These are phyloP conservation scores for Dactylonectria macrodidyma DNA, from an alignment of 2,329 filamentous ascomycete species.

Conservation along the genomic window DNA sequence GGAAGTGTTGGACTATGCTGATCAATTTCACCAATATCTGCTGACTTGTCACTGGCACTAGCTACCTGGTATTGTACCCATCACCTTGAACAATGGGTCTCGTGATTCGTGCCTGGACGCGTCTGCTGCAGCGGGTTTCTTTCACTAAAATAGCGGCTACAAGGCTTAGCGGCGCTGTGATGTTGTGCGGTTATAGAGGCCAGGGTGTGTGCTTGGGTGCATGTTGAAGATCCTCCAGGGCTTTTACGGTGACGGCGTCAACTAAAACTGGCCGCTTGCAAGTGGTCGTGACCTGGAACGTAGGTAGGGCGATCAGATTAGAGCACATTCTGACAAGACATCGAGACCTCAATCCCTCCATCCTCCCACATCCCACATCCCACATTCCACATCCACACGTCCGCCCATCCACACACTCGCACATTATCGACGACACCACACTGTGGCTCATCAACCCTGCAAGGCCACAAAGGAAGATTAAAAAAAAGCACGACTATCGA, in stretches of 20 bases:
- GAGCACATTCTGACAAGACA: conserved; percentile 7
- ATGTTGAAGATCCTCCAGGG: not conserved
- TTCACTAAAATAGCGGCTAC: not conserved
- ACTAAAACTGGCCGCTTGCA: not conserved
- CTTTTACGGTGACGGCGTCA: not conserved
- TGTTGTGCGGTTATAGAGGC: not conserved
- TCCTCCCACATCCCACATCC: conserved; percentile 27
- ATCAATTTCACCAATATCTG: not conserved
- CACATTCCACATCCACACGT: conserved; percentile 17
- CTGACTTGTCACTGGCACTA: too few relatives aligned
- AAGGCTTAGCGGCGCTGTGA: not conserved
- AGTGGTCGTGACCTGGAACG: not conserved
- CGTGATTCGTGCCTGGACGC: too few relatives aligned
- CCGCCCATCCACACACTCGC: not conserved
- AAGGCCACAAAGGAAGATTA: not conserved
- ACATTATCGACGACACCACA: conserved; percentile 15
- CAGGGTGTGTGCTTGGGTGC: not conserved
- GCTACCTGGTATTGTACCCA: too few relatives aligned
- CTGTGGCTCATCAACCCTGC: conserved; percentile 3
- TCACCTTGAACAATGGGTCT: too few relatives aligned
- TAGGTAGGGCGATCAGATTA: conserved; percentile 17
- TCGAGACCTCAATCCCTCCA: conserved; percentile 2
- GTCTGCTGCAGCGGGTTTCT: not conserved
- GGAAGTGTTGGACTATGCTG: not conserved
- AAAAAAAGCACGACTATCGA: conserved; percentile 9